phyloP scores from a whole-genome alignment of 1,284 basidiomycete species.

The Schizopora paradoxa region DNA sequence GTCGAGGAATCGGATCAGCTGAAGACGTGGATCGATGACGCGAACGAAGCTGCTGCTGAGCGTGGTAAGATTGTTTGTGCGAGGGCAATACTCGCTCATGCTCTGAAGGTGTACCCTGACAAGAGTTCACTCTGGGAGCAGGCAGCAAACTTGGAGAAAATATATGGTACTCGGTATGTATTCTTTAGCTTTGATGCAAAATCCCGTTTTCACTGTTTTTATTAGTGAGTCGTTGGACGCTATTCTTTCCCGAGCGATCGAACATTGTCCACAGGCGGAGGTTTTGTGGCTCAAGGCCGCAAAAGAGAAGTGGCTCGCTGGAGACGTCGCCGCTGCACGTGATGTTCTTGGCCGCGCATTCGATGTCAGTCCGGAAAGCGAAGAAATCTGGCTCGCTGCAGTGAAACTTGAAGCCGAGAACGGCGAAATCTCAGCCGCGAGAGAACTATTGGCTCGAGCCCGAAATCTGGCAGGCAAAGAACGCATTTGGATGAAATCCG shows the following conservation, averaged over 20 bases:
- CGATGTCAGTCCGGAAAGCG: constrained; percentile 92
- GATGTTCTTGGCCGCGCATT: constrained; percentile 87
- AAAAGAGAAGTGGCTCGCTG: constrained; percentile 89
- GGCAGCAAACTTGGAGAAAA: constrained; percentile 90
- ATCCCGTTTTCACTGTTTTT: background rate
- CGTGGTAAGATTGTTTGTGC: constrained; percentile 79
- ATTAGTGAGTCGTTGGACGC: constrained; percentile 75
- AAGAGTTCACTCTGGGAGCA: constrained; percentile 79
- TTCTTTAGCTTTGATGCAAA: constrained; percentile 12
- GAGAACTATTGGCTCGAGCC: constrained; percentile 83
- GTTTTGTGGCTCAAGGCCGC: constrained; percentile 97
- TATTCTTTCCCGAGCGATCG: constrained; percentile 77
- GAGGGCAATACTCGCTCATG: constrained; percentile 84
- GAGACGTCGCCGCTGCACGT: constrained; percentile 84
- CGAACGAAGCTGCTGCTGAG: constrained; percentile 68
- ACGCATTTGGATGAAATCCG: constrained; percentile 98
- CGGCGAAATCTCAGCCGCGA: constrained; percentile 80
- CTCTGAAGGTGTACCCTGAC: constrained; percentile 88
- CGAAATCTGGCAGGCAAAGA: constrained; percentile 87
- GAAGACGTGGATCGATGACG: constrained; percentile 90
- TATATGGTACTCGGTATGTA: constrained; percentile 71
- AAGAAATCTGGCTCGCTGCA: constrained; percentile 95
- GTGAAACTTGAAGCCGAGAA: constrained; percentile 96
- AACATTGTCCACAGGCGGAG: constrained; percentile 90
- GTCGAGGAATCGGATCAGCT: constrained; percentile 90